A percentile compares a stretch with the other conserved stretches of the same genome.
phyloP scores from a whole-genome alignment of 495 filamentous ascomycete species.

The Penicillium goetzii region DNA sequence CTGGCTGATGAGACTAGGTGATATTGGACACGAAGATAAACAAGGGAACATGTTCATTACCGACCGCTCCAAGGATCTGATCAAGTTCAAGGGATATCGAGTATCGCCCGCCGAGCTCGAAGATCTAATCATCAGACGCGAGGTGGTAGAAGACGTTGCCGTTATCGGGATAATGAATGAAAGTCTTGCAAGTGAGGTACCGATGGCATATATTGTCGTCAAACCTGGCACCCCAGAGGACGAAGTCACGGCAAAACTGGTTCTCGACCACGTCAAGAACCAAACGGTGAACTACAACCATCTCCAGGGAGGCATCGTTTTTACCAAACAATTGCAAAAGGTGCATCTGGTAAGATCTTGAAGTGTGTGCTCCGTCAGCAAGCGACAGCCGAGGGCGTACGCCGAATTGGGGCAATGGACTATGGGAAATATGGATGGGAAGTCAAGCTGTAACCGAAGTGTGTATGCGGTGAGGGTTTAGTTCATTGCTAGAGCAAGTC shows the following conservation, averaged over 20 bases:
- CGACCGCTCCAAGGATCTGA: neutral
- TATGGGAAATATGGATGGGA: neutral
- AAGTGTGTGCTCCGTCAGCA: neutral
- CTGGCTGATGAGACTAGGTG: neutral
- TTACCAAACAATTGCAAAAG: neutral
- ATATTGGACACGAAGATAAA: neutral
- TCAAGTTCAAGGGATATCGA: slow-evolving; percentile 4
- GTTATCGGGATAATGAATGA: neutral
- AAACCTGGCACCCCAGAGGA: neutral
- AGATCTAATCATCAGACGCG: neutral
- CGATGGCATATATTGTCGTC: neutral
- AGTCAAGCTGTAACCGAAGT: neutral
- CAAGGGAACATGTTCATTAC: neutral
- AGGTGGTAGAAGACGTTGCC: neutral
- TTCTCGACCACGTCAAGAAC: neutral
- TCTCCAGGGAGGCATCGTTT: neutral
- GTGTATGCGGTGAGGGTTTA: neutral
- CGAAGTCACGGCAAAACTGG: neutral
- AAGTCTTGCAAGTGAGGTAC: neutral
- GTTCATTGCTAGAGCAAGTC: neutral
- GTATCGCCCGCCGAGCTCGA: neutral
- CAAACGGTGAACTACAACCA: neutral
- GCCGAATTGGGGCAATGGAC: neutral
- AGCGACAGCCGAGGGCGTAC: neutral
- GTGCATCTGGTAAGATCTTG: neutral